Percentiles rank a stretch among this genome's conserved stretches.
Evolutionary conservation across 2,329 filamentous ascomycete species (phyloP).

Genomic region (Colletotrichum lentis): DNA sequence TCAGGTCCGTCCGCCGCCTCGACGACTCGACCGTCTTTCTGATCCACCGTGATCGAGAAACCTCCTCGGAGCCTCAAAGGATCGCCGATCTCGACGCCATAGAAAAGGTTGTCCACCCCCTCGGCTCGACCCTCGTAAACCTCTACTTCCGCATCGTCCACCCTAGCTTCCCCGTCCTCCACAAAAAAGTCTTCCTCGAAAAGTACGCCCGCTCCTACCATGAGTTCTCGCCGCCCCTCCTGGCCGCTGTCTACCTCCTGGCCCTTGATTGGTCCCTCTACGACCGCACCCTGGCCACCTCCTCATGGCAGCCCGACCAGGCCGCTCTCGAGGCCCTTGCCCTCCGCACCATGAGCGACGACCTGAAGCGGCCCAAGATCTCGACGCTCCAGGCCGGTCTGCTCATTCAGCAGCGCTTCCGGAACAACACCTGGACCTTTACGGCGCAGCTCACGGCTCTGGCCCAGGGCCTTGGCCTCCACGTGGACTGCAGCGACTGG

Average conservation of each 20-base stretch:
- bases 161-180: slow-evolving; percentile 65
- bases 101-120: slow-evolving; percentile 68
- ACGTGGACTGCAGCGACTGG: slow-evolving; percentile 70
- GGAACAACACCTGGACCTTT: slow-evolving; percentile 57
- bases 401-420: slow-evolving; percentile 59
- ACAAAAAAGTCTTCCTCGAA: slow-evolving; percentile 69
- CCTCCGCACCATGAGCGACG: slow-evolving; percentile 55
- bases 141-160: slow-evolving; percentile 72
- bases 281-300: slow-evolving; percentile 57
- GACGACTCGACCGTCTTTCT: slow-evolving; percentile 50
- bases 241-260: slow-evolving; percentile 69
- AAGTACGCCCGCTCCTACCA: slow-evolving; percentile 66
- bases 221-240: slow-evolving; percentile 66
- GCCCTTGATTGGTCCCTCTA: slow-evolving; percentile 69
- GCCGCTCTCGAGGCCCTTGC: slow-evolving; percentile 50
- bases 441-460: slow-evolving; percentile 64
- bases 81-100: slow-evolving; percentile 58
- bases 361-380: slow-evolving; percentile 62
- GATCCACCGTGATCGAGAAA: slow-evolving; percentile 48
- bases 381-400: slow-evolving; percentile 64
- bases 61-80: slow-evolving; percentile 52
- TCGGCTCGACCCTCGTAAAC: slow-evolving; percentile 70
- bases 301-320: slow-evolving; percentile 45
- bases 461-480: slow-evolving; percentile 66
- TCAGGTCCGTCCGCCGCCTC: slow-evolving; percentile 46